A percentile compares a stretch with the other conserved stretches of the same genome.
Conservation (phyloP, 2,329 filamentous ascomycete species). For the Meredithiella fracta region DNA sequence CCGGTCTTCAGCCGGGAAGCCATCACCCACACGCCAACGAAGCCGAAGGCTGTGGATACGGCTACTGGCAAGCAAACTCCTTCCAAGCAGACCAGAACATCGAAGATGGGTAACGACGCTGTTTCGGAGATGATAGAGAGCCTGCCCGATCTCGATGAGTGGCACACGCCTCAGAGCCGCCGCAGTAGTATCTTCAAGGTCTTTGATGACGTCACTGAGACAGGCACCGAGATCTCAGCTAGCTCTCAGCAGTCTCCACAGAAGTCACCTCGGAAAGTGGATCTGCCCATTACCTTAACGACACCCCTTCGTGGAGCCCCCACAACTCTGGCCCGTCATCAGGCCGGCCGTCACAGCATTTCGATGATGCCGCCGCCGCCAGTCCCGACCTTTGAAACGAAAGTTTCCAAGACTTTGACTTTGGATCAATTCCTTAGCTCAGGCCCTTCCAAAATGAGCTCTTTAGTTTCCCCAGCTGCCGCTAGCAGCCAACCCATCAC, state of each 20-base stretch:
- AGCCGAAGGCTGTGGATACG: constrained; percentile 12
- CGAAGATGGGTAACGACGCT: constrained; percentile 17
- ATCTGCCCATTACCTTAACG: neutral
- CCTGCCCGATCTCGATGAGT: constrained; percentile 36
- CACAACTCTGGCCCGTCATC: neutral
- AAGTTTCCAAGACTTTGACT: neutral
- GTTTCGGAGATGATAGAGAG: constrained; percentile 32
- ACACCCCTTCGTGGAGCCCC: neutral
- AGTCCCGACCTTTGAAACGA: neutral
- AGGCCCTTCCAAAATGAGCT: neutral
- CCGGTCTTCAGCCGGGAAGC: neutral
- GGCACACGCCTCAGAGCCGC: constrained; percentile 24
- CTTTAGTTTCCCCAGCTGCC: too few species aligned
- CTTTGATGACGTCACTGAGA: constrained; percentile 25
- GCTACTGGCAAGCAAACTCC: neutral
- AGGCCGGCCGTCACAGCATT: constrained; percentile 7
- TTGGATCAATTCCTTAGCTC: constrained; percentile 4
- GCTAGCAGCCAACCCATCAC: too few species aligned
- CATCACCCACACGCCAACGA: neutral
- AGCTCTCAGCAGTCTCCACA: constrained; percentile 6
- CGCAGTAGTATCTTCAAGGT: constrained; percentile 24
- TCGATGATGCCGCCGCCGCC: constrained; percentile 6
- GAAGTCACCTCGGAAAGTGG: neutral
- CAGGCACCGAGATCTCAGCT: neutral
- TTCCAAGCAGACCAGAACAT: neutral